Base-by-base conservation (phyloP, 1,284 basidiomycete genomes). In the Meira miltonrushii region DNA sequence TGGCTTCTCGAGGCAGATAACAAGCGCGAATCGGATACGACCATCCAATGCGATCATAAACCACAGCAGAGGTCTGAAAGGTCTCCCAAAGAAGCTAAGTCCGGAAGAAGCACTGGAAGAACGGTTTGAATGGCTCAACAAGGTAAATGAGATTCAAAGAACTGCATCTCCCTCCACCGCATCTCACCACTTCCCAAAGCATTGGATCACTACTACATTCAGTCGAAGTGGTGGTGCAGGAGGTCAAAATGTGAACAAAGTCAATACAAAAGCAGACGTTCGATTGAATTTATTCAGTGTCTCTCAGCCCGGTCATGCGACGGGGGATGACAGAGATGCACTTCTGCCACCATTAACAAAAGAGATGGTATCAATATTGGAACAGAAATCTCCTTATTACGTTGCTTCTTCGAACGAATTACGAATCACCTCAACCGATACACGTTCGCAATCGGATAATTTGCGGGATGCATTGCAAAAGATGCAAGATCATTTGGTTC, bases 231-330 rank as follows among this genome's bases (percentile, higher is more conserved):
- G 50, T 23, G 50, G 50, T 21, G 21, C 50, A 39, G 50, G 50
- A 53, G 50, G 50, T n/a, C 50, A 53, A 23, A 53, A 53, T 39
- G 50, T 53, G 21, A 53, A 53, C 28, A 53, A 53, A 41, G 46
- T 48, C 17, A 48, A 23, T 48, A 48, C 46, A 5, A 48, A 48
- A 25, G 46, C 46, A 48, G 46, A 48, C 17, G 46, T 48, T 21
- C 17, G 46, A 23, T 48, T 48, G 12, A 48, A 48, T 25, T 25
- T 48, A 23, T 13, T 5, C 17, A 15, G 12, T 5, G 46, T 23
- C 21, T 8, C 46, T 13, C 17, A 48, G 12, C 17, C 17, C 17
- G 8, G 8, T 33, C 28, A 33, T 33, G 28, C 28, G 8, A 33
- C 28, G 3, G 28, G 8, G 8, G 8, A 33, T 8, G 28, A 33